A percentile compares a stretch with the other conserved stretches of the same genome.
Evolutionary conservation across 805 yeast species (phyloP).

Genomic region (Candida pini): DNA sequence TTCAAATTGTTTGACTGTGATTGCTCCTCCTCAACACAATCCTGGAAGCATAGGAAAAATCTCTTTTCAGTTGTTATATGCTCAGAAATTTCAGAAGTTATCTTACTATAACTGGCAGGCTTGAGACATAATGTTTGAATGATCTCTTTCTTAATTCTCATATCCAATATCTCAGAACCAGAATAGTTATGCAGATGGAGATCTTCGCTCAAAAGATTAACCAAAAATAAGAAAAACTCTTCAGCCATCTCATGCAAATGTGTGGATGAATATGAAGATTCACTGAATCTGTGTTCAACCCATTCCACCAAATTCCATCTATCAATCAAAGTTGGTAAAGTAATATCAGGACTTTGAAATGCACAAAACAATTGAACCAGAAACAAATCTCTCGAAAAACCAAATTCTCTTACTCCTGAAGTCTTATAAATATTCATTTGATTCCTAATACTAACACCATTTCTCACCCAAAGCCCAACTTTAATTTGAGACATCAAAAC

Average conservation of each 20-base stretch:
- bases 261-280: conserved; percentile 35
- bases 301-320: conserved; percentile 66
- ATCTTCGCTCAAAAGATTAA: conserved; percentile 65
- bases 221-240: conserved; percentile 66
- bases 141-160: conserved; percentile 61
- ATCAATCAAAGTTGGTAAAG: conserved; percentile 50
- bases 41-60: conserved; percentile 55
- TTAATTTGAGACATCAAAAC: conserved; percentile 80
- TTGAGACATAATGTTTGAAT: conserved; percentile 78
- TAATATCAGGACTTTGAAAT: conserved; percentile 45
- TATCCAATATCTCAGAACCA: conserved; percentile 43
- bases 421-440: conserved; percentile 77
- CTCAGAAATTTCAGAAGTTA: conserved; percentile 69
- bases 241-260: conserved; percentile 52
- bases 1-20: conserved; percentile 34
- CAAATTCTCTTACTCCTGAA: conserved; percentile 75
- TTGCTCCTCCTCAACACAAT: conserved; percentile 52
- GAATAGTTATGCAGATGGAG: conserved; percentile 45
- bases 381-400: conserved; percentile 73
- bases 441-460: conserved; percentile 74
- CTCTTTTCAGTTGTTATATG: conserved; percentile 64
- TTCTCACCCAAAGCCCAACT: conserved; percentile 90
- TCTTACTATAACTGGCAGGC: conserved; percentile 63
- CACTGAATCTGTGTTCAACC: conserved; percentile 39
- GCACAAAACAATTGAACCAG: conserved; percentile 61